Percentiles rank a stretch among this genome's conserved stretches.
These are phyloP conservation scores for Diaporthe citriasiana DNA, from an alignment of 2,329 filamentous ascomycete genomes.

Conservation along the genomic window DNA sequence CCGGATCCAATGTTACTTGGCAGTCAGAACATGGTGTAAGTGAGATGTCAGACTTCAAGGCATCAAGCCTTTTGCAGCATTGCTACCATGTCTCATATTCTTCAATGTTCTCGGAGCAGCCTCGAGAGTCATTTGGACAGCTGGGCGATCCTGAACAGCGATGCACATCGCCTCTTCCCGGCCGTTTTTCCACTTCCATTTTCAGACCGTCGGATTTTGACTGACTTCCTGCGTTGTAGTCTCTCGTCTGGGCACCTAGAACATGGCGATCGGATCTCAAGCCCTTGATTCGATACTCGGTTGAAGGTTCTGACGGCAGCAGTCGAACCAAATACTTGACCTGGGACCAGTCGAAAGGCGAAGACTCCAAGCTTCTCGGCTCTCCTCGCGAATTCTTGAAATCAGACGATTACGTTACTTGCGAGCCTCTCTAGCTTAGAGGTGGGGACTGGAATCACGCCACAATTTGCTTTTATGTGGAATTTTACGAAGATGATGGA, in stretches of 20 bases:
- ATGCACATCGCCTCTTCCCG: not conserved
- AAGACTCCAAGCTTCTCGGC: too few relatives aligned
- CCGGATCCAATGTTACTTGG: too few relatives aligned
- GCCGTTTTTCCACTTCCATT: not conserved
- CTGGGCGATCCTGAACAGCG: not conserved
- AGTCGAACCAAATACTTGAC: conserved; percentile 32
- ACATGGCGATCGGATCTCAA: not conserved
- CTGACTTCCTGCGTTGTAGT: not conserved
- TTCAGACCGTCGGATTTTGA: not conserved
- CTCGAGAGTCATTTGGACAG: not conserved
- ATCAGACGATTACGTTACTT: not conserved
- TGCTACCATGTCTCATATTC: not conserved
- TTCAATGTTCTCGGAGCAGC: not conserved
- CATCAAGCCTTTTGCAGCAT: not conserved
- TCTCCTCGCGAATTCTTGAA: not conserved
- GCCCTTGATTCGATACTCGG: conserved; percentile 5
- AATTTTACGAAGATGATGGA: not conserved
- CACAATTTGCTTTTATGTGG: not conserved
- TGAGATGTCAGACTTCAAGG: not conserved
- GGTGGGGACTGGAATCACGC: conserved; percentile 34
- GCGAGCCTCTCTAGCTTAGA: not conserved
- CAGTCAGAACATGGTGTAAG: not conserved
- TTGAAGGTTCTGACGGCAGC: not conserved
- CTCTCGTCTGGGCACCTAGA: conserved; percentile 3
- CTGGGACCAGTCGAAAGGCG: not conserved